Evolutionary conservation across 148 eudicot species (phyloP).

Genomic region (Amaranthus cruentus): DNA sequence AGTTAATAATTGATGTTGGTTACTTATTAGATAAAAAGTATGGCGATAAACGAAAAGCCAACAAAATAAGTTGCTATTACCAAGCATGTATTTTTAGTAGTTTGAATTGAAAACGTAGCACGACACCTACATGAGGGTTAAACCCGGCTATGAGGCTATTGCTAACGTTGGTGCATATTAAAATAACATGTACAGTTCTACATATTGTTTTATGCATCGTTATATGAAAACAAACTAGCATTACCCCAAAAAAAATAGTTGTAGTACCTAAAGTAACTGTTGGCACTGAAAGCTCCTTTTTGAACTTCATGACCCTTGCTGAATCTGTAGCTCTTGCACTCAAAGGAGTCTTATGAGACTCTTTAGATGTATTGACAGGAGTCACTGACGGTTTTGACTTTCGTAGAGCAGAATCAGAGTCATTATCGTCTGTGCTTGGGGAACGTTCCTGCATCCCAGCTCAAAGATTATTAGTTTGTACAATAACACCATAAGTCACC

Average conservation of each 20-base stretch:
- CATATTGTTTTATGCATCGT: neutral
- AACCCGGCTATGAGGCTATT: neutral
- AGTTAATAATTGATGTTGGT: too few species aligned
- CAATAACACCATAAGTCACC: neutral
- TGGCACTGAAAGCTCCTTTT: constrained; percentile 67
- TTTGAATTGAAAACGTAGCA: too few species aligned
- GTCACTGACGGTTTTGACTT: constrained; percentile 41
- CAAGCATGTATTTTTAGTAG: too few species aligned
- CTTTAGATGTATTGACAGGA: constrained; percentile 42
- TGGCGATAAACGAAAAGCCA: too few species aligned
- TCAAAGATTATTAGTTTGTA: constrained; percentile 11
- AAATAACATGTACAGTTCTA: neutral
- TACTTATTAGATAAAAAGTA: too few species aligned
- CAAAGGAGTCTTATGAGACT: constrained; percentile 50
- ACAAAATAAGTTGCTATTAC: too few species aligned
- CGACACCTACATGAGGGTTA: neutral
- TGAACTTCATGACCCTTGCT: constrained; percentile 82
- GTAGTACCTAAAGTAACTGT: constrained; percentile 70
- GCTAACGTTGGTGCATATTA: neutral
- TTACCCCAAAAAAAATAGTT: neutral
- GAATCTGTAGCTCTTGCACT: constrained; percentile 89
- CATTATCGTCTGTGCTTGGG: constrained; percentile 31
- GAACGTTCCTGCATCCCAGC: constrained; percentile 44
- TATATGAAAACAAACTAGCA: neutral
- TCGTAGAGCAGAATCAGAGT: constrained; percentile 33